Evolutionary conservation across 805 yeast species (phyloP).

Genomic region (Ascoidea tarda): DNA sequence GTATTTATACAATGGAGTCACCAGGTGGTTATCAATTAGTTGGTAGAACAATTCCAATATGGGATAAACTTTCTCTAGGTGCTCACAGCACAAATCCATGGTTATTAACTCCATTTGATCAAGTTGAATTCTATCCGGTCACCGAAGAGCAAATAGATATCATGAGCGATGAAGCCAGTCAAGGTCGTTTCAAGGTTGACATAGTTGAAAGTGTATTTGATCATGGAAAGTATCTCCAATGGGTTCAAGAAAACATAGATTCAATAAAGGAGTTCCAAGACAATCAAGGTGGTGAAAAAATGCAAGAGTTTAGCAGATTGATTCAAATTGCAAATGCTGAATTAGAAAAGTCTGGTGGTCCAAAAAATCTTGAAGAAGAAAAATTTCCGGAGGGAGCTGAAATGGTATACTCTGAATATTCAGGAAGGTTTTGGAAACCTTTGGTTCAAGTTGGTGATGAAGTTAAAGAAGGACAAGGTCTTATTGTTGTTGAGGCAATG

Average conservation of each 20-base stretch:
- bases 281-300: slow-evolving; percentile 62
- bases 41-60: slow-evolving; percentile 93
- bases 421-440: slow-evolving; percentile 97
- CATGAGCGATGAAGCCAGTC: slow-evolving; percentile 56
- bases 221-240: slow-evolving; percentile 60
- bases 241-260: slow-evolving; percentile 61
- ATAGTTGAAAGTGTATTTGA: slow-evolving; percentile 71
- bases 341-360: slow-evolving; percentile 38
- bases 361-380: slow-evolving; percentile 30
- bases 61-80: slow-evolving; percentile 87
- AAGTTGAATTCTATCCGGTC: slow-evolving; percentile 88
- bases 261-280: slow-evolving; percentile 59
- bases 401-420: slow-evolving; percentile 81
- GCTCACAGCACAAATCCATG: slow-evolving; percentile 63
- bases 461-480: slow-evolving; percentile 62
- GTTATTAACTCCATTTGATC: slow-evolving; percentile 87
- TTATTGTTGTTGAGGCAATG: slow-evolving; percentile 94
- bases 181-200: slow-evolving; percentile 69
- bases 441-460: slow-evolving; percentile 65
- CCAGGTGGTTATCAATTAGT: slow-evolving; percentile 98
- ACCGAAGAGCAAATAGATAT: slow-evolving; percentile 69
- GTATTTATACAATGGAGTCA: slow-evolving; percentile 94
- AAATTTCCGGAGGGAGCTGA: slow-evolving; percentile 67
- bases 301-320: slow-evolving; percentile 73
- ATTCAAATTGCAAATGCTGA: slow-evolving; percentile 71